A percentile compares a stretch with the other conserved stretches of the same genome.
These are phyloP conservation scores for Erythrophleum ivorense DNA, from an alignment of 331 rosid species.

Conservation along the genomic window DNA sequence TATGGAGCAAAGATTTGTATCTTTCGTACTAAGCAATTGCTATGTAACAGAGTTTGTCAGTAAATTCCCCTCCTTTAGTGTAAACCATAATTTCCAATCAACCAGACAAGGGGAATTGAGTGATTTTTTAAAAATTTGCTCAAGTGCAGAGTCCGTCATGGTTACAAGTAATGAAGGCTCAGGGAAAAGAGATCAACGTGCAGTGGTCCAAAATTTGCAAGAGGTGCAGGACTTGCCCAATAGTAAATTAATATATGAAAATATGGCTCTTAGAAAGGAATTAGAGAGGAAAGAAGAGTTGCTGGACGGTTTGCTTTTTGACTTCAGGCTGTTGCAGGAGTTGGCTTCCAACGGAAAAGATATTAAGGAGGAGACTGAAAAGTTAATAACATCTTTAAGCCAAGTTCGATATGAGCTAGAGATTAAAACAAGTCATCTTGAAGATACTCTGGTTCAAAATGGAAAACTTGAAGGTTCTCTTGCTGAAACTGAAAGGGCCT, in stretches of 20 bases:
- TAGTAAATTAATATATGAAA: conserved; percentile 55
- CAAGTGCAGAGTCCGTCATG: conserved; percentile 43
- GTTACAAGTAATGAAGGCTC: conserved; percentile 31
- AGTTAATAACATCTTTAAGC: conserved; percentile 59
- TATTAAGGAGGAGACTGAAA: conserved; percentile 77
- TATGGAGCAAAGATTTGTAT: conserved; percentile 58
- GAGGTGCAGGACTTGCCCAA: conserved; percentile 48
- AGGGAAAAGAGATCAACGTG: conserved; percentile 37
- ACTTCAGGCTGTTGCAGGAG: conserved; percentile 89
- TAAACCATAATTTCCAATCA: conserved; percentile 38
- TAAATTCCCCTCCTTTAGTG: conserved; percentile 40
- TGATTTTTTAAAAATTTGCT: conserved; percentile 37
- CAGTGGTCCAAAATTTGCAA: conserved; percentile 44
- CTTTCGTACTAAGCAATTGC: conserved; percentile 62
- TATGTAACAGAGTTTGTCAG: conserved; percentile 44
- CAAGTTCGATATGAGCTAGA: conserved; percentile 72
- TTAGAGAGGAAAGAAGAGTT: conserved; percentile 75
- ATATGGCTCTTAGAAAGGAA: conserved; percentile 67
- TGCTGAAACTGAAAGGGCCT: conserved; percentile 63
- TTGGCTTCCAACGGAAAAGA: conserved; percentile 79
- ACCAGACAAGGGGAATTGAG: conserved; percentile 44
- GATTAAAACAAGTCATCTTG: conserved; percentile 66
- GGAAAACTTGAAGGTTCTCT: conserved; percentile 64
- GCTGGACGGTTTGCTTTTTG: conserved; percentile 88
- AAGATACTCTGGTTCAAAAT: conserved; percentile 56